Evolutionary conservation across 2,329 filamentous ascomycete species (phyloP).

Genomic region (Pyrenochaeta sp.): DNA sequence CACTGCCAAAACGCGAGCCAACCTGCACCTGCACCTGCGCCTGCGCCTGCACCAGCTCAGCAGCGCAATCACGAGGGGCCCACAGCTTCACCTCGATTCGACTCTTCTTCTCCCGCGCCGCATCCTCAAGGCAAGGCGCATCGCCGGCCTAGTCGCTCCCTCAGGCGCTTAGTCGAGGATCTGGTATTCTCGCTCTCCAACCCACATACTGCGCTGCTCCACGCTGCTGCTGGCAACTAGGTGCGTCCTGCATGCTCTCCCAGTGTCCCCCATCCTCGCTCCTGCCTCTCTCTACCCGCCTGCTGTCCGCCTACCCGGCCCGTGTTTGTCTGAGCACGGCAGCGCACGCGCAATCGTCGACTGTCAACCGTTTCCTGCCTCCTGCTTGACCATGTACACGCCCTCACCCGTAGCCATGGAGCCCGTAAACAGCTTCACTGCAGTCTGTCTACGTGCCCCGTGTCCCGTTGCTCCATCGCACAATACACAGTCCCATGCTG

Average conservation of each 20-base stretch:
- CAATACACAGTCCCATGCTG: slow-evolving; percentile 12
- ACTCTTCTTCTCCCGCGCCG: slow-evolving; percentile 32
- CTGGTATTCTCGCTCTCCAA: slow-evolving; percentile 52
- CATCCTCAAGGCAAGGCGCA: slow-evolving; percentile 40
- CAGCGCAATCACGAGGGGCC: slow-evolving; percentile 10
- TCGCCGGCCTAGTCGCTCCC: slow-evolving; percentile 49
- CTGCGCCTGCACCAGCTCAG: slow-evolving; percentile 2
- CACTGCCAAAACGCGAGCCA: slow-evolving; percentile 6
- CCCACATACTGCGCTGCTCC: slow-evolving; percentile 32
- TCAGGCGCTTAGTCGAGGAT: slow-evolving; percentile 53
- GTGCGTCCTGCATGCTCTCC: slow-evolving; percentile 39
- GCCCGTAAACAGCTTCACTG: slow-evolving; percentile 5
- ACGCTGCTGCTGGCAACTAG: slow-evolving; percentile 37
- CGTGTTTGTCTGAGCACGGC: slow-evolving; percentile 12
- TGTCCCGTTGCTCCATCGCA: slow-evolving; percentile 10
- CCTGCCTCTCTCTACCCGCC: slow-evolving; percentile 8
- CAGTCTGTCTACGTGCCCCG: slow-evolving; percentile 5
- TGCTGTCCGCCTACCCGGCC: slow-evolving; percentile 2
- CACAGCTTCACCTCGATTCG: slow-evolving; percentile 14
- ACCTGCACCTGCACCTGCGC: too few relatives aligned
- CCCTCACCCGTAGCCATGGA: slow-evolving; percentile 15
- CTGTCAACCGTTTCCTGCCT: slow-evolving; percentile 15
- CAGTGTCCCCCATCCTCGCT: slow-evolving; percentile 22
- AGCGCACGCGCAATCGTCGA: slow-evolving; percentile 11
- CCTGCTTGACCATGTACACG: slow-evolving; percentile 11